Base-by-base conservation (phyloP, 2,329 filamentous ascomycete genomes). In the Colletotrichum spinosum region DNA sequence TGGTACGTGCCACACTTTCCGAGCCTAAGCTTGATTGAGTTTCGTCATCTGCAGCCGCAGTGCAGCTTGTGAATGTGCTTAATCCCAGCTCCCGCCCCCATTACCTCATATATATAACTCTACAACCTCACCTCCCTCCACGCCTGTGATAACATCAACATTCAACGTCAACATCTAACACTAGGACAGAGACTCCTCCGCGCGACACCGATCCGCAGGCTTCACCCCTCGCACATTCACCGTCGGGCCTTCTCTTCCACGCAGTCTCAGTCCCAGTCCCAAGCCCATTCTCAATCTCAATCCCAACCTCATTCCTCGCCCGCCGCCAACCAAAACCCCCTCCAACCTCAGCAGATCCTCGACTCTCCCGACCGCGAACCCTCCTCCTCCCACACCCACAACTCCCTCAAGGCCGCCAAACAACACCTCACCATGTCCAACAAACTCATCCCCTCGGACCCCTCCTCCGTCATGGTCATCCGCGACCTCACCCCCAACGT, bases 401-500 rank as follows among this genome's bases (percentile, higher is more conserved):
- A 44, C 35, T 45, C 39, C 4, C 42, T 42, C 33, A 52, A 52
- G n/a, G 25, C 56, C 13, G 56, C 44, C 15, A 55, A 60, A 39
- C n/a, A 54, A 10, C 50, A 48, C 25, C 8, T 45, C 56, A 74
- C 57, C 69, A 90, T 90, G 87, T 86, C 87, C 60, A 81, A 83
- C 8, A 86, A 88, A 72, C 85, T 93, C 60, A 85, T 92, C 61
- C 90, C 91, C 5, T 72, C 80, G 13, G 90, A 95, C 72, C 94
- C 94, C 11, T 86, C 89, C 15, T 88, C 92, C 73, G 90, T 96
- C 69, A 97, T 97, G 91, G 93, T 97, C 67, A 95, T 97, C 73
- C 92, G 95, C 69, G 86, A 94, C 71, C 80, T 98, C 71, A 92
- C 92, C 2, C 91, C 92, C 12, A 90, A 91, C 70, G 86, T 97